Conservation (phyloP, 2,329 filamentous ascomycete species). For the Trichothecium roseum region DNA sequence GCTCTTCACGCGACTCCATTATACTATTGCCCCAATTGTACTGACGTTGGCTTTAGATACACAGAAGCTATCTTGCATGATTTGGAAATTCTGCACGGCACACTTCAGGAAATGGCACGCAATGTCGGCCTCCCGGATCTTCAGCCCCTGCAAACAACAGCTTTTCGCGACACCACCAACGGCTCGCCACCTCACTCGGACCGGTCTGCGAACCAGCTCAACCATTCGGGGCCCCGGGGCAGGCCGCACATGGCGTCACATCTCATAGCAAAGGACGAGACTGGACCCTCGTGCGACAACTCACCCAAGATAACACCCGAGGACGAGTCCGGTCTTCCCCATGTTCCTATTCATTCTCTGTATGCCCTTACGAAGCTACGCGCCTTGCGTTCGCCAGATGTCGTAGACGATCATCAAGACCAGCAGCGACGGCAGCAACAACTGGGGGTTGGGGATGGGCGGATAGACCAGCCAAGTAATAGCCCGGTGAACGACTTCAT, state of each 20-base stretch:
- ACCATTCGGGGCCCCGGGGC: constrained; percentile 1
- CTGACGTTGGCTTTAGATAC: too few relatives aligned
- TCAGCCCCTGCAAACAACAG: constrained; percentile 3
- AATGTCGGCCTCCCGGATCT: constrained; percentile 7
- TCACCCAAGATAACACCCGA: constrained; percentile 10
- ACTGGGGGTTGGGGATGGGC: neutral
- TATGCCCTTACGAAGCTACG: constrained; percentile 26
- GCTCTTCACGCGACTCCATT: too few relatives aligned
- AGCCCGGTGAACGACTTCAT: constrained; percentile 21
- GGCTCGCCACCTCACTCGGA: constrained; percentile 2
- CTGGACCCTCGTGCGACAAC: constrained; percentile 11
- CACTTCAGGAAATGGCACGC: constrained; percentile 1
- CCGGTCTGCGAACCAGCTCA: too few relatives aligned
- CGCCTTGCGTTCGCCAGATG: constrained; percentile 22
- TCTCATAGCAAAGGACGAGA: too few relatives aligned
- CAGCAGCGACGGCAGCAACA: neutral
- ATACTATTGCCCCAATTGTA: too few relatives aligned
- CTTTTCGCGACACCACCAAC: constrained; percentile 3
- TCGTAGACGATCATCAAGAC: constrained; percentile 5
- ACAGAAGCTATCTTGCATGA: constrained; percentile 1
- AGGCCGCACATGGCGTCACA: too few relatives aligned
- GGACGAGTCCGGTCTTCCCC: constrained; percentile 24
- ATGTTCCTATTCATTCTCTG: constrained; percentile 27
- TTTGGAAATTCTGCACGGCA: neutral
- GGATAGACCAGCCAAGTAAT: neutral